Conservation (phyloP, 257 asterid species). For the Forsythia viridissima region DNA sequence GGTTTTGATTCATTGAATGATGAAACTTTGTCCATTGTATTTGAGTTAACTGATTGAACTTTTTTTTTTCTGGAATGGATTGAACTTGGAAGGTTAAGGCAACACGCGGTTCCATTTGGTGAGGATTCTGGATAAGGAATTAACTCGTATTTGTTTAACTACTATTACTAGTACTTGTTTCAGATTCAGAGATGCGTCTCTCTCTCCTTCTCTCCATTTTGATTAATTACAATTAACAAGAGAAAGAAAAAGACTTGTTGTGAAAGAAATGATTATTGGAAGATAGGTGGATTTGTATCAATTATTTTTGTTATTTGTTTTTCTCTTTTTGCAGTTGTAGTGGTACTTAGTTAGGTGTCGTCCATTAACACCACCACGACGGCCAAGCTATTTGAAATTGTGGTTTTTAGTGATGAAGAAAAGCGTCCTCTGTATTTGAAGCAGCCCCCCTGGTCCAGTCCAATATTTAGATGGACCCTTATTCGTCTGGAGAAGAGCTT, state of each 20-base stretch:
- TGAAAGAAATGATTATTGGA: slow-evolving; percentile 31
- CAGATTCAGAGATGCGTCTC: slow-evolving; percentile 40
- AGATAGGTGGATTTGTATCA: slow-evolving; percentile 37
- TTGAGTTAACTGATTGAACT: slow-evolving; percentile 42
- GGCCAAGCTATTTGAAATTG: slow-evolving; percentile 44
- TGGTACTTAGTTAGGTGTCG: slow-evolving; percentile 55
- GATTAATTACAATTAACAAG: too few species aligned
- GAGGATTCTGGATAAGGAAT: slow-evolving; percentile 57
- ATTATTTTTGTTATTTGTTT: slow-evolving; percentile 41
- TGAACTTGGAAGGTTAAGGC: slow-evolving; percentile 50
- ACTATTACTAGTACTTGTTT: slow-evolving; percentile 24
- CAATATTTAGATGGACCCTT: slow-evolving; percentile 67
- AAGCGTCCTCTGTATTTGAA: slow-evolving; percentile 44
- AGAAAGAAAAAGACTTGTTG: too few species aligned
- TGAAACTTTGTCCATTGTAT: not conserved
- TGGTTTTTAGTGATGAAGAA: slow-evolving; percentile 44
- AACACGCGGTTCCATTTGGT: slow-evolving; percentile 50
- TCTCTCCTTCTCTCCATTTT: not conserved
- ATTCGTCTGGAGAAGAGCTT: slow-evolving; percentile 89
- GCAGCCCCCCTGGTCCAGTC: slow-evolving; percentile 40
- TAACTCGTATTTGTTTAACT: slow-evolving; percentile 31
- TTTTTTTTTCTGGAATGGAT: slow-evolving; percentile 18
- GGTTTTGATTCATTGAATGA: not conserved
- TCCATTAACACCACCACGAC: slow-evolving; percentile 36
- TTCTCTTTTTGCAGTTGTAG: slow-evolving; percentile 69